phyloP scores from a whole-genome alignment of 1,139 yeast genomes.

The Scheffersomyces cryptocercus region DNA sequence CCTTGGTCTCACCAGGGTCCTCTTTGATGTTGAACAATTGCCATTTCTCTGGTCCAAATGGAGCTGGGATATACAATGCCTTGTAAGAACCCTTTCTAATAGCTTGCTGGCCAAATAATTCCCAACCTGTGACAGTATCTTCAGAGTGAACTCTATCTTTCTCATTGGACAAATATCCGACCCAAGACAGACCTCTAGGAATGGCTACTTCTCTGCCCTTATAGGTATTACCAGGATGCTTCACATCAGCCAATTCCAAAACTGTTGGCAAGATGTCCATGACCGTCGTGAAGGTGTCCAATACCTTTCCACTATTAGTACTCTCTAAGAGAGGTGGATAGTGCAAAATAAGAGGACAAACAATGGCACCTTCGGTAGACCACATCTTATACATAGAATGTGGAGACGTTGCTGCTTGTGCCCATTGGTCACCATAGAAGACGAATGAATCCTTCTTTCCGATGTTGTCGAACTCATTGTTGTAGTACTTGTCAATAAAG shows the following conservation, averaged over 20 bases:
- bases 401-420: slow-evolving; percentile 66
- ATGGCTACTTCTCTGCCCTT: slow-evolving; percentile 38
- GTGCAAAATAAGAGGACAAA: slow-evolving; percentile 51
- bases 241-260: slow-evolving; percentile 45
- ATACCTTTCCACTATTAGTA: slow-evolving; percentile 27
- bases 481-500: slow-evolving; percentile 33
- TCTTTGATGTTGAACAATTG: slow-evolving; percentile 43
- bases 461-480: slow-evolving; percentile 48
- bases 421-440: slow-evolving; percentile 61
- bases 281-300: slow-evolving; percentile 48
- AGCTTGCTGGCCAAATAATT: slow-evolving; percentile 56
- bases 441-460: slow-evolving; percentile 51
- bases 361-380: slow-evolving; percentile 58
- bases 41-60: slow-evolving; percentile 52
- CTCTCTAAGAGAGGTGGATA: slow-evolving; percentile 32
- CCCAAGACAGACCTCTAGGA: slow-evolving; percentile 48
- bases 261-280: slow-evolving; percentile 61
- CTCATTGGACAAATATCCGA: slow-evolving; percentile 25
- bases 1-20: slow-evolving; percentile 52
- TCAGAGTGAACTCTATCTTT: slow-evolving; percentile 38
- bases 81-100: slow-evolving; percentile 52
- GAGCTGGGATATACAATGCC: slow-evolving; percentile 50
- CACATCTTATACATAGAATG: slow-evolving; percentile 52
- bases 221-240: slow-evolving; percentile 43
- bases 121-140: slow-evolving; percentile 59